These are phyloP conservation scores for Bromus sterilis DNA, from an alignment of 176 grass and related monocot genomes.

Conservation along the genomic window DNA sequence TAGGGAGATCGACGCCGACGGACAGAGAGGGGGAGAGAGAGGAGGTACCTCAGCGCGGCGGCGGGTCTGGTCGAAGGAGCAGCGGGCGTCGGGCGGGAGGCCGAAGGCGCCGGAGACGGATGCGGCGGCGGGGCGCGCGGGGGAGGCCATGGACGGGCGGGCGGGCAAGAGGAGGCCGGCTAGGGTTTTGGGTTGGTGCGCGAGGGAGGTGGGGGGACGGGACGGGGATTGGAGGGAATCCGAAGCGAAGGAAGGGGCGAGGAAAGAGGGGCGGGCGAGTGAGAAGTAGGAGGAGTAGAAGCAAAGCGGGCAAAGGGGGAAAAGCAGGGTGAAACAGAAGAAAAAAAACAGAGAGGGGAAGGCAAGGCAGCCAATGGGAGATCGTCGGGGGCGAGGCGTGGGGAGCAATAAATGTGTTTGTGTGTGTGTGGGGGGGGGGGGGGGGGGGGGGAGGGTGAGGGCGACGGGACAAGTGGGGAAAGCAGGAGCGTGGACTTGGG, in stretches of 20 bases:
- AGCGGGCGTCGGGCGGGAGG: slow-evolving; percentile 44
- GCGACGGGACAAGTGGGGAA: slow-evolving; percentile 10
- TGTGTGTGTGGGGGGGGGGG: too few species aligned
- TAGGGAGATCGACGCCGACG: neutral
- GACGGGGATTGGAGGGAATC: slow-evolving; percentile 13
- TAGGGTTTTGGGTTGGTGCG: slow-evolving; percentile 32
- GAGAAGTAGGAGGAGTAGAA: slow-evolving; percentile 3
- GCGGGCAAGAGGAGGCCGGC: neutral
- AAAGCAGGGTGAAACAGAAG: neutral
- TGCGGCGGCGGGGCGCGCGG: slow-evolving; percentile 37
- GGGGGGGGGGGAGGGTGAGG: too few species aligned
- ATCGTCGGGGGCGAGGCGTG: too few species aligned
- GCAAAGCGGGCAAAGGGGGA: neutral
- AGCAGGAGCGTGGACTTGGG: neutral
- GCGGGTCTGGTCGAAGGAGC: slow-evolving; percentile 37
- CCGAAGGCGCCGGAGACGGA: slow-evolving; percentile 40
- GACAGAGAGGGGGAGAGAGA: too few species aligned
- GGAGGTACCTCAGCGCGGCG: slow-evolving; percentile 31
- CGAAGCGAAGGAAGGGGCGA: slow-evolving; percentile 11
- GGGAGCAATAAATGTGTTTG: slow-evolving; percentile 28
- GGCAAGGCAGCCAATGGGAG: too few species aligned
- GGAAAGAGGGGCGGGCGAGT: neutral
- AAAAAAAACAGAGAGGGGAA: neutral
- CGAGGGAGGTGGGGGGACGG: neutral
- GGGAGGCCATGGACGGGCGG: slow-evolving; percentile 24